A percentile compares a stretch with the other conserved stretches of the same genome.
Conservation (phyloP, 805 yeast species). For the Yarrowia bubula region DNA sequence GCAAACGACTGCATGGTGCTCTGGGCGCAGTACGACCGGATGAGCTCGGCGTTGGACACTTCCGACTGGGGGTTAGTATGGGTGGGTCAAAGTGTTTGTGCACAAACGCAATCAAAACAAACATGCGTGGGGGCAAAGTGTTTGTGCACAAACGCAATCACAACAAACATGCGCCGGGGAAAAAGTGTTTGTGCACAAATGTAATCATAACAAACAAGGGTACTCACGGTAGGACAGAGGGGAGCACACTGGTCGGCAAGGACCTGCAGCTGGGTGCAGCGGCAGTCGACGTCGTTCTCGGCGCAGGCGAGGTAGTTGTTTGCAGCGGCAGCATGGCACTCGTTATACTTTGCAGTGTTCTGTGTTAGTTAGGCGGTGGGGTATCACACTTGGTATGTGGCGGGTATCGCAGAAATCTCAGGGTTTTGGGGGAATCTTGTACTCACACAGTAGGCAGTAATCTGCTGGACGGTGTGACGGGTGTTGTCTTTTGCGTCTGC, state of each 20-base stretch:
- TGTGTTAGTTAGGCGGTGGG: slow-evolving; percentile 3
- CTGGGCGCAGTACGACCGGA: slow-evolving; percentile 11
- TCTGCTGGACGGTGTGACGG: slow-evolving; percentile 12
- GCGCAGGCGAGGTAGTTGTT: slow-evolving; percentile 20
- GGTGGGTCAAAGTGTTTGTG: not conserved
- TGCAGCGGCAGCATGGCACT: slow-evolving; percentile 18
- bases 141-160: no score
- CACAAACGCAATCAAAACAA: not conserved
- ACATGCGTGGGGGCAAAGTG: no score
- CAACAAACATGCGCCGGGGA: no score
- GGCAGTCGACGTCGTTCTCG: slow-evolving; percentile 13
- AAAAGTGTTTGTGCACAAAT: not conserved
- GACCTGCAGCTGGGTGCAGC: slow-evolving; percentile 12
- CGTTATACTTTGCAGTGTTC: slow-evolving; percentile 24
- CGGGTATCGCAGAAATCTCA: not conserved
- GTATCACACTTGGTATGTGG: not conserved
- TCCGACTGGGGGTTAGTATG: slow-evolving; percentile 14
- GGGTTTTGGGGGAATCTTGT: not conserved
- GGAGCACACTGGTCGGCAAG: slow-evolving; percentile 7
- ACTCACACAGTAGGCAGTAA: slow-evolving; percentile 19
- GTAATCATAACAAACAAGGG: not conserved
- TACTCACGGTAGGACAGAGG: slow-evolving; percentile 19
- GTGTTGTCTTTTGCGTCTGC: slow-evolving; percentile 1
- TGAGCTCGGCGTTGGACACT: slow-evolving; percentile 14
- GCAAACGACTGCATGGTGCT: not conserved